Base-by-base conservation (phyloP, 2,329 filamentous ascomycete genomes). In the Fusarium beomiforme region DNA sequence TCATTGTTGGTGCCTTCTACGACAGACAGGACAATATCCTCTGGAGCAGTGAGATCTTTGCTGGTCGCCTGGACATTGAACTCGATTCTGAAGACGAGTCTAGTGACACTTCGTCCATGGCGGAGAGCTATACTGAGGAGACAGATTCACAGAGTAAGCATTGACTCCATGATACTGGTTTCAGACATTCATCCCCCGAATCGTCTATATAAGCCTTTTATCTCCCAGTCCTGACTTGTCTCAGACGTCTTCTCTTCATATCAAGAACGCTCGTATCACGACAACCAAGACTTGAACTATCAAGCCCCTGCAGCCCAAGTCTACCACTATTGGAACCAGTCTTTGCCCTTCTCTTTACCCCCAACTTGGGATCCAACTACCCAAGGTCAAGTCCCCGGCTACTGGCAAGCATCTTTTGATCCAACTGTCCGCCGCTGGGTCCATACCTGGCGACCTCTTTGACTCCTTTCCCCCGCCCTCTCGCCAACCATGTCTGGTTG, bases 1-100 rank as follows among this genome's bases (percentile, higher is more conserved):
- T 87, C 49, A 78, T 85, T 24, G 78, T 85, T 17, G 85, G 81
- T 0, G 81, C 81, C 2, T 87, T 86, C 57, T 86, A 84, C 75
- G 84, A 87, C 77, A 58, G 68, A 3, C 59, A 81, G 13, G 80
- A 81, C 43, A 77, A 75, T 36, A 74, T 81, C 7, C 63, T 87
- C 41, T 87, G 85, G 84, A 85, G 84, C 47, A 83, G 79, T 1
- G 81, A 86, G 74, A 59, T 85, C 23, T 83, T 87, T 31, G 62
- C 82, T 26, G 79, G 78, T 11, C 78, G 76, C 9, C 44, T 79
- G 17, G 73, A 78, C 31, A 61, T 71, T 19, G 70, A 77, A 13
- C 34, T 66, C 13, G 78, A 76, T 26, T 76, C 75, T 29, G 75
- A 76, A 58, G 67, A 72, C n/a, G 78, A 76, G 29, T 51, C 23